Base-by-base conservation (phyloP, 805 yeast species). In the Ogataea trehalophila region DNA sequence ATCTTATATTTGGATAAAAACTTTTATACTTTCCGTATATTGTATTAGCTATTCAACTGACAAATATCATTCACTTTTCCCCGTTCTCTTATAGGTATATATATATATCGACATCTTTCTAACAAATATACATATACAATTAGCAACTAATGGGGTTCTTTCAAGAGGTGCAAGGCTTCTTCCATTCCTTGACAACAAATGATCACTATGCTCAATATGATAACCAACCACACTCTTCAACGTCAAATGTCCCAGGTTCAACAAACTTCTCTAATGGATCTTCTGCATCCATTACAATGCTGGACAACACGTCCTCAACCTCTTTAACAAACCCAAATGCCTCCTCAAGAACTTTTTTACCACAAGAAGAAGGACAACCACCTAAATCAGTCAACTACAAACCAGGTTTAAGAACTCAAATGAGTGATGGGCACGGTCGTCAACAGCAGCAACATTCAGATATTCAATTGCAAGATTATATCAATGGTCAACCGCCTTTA, bases 121-220 rank as follows among this genome's bases (percentile, higher is more conserved):
- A 20, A 20, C 4, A 20, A 20, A 41, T 35, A 22, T 15, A 22
- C n/a, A n/a, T 33, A 17, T 37, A 39, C 33, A 35, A 26, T 26
- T 22, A 36, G 37, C 43, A 13, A 20, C 34, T 22, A 15, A 63
- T 62, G 67, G 64, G 67, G 14, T 50, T 66, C 26, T 47, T 65
- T 18, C 62, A 58, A 18, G 57, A 57, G 40, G 50, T 67, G 53
- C 60, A 72, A 59, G 67, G 70, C 59, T 66, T 67, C 45, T 52
- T 68, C 47, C 65, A 79, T 56, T 75, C 80, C 26, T 71, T 79
- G 37, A 78, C 83, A 7, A 79, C 84, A 4, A 75, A 73, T 7
- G 84, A 79, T 53, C 83, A 79, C 57, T 79, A 79, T 58, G 84
- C 84, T 20, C 72, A 77, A 37, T 79, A 74, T 50, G 80, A 73